Base-by-base conservation (phyloP, 805 yeast species). In the Barnettozyma wickerhamii region DNA sequence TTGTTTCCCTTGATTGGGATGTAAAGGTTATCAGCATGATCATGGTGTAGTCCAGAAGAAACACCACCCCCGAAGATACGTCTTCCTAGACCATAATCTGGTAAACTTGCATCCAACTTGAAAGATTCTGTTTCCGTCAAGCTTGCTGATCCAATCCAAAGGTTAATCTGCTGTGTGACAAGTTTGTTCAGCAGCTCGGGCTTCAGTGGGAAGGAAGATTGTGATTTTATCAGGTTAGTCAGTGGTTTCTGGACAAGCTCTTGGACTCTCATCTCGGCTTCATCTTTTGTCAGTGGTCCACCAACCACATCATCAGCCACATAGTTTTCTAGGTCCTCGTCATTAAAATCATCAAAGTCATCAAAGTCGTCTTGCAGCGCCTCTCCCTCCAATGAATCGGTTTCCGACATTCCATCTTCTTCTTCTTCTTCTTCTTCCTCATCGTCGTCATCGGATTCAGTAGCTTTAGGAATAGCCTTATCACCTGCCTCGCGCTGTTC, bases 11-110 rank as follows among this genome's bases (percentile, higher is more conserved):
- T 60, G 1, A 77, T 54, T 2, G 84, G 74, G 5, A 83, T 66
- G 55, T 84, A 84, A 27, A 84, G 62, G 52, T 84, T 84, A 54
- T 83, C 90, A 2, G 90, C 86, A 59, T 83, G 90, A 56, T 84
- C 91, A 56, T 84, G 91, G 51, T 84, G 91, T 10, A 84, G 61
- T 0, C 91, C 91, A 2, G 89, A 80, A 0, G 88, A 80, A 1
- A 79, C 66, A 2, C 82, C 83, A 2, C 68, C 65, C 1, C 75
- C 73, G 1, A 87, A 83, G 1, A 81, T 59, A 18, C 62, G 62
- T 52, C 76, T 74, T 1, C 86, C 86, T 5, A 79, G 56, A 1
- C 75, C 74, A 14, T 62, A 54, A 34, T 60, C 59, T 3, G 47
- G 41, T 13, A 54, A 48, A 1, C 34, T 23, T 2, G 44, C 38